Evolutionary conservation across 2,329 filamentous ascomycete genomes (phyloP).

Genomic region (Pseudopyrenochaeta lycopersici): DNA sequence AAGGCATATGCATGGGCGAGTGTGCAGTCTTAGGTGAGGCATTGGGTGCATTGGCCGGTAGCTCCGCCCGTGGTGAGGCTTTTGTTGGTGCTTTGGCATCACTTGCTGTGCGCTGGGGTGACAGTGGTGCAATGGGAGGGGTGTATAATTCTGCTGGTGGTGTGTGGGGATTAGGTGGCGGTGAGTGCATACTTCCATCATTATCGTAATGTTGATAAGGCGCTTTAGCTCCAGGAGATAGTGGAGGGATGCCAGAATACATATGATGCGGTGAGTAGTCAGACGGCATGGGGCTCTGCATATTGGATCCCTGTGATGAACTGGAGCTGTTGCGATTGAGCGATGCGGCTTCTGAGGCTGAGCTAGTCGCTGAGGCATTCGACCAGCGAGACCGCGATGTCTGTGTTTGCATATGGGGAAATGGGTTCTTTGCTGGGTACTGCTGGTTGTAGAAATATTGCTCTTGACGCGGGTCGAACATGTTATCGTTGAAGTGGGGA

Average conservation of each 20-base stretch:
- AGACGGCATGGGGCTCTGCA: constrained; percentile 3
- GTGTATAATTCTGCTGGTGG: constrained; percentile 7
- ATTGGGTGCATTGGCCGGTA: neutral
- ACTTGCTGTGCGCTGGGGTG: constrained; percentile 13
- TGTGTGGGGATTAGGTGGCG: constrained; percentile 8
- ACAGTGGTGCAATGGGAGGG: constrained; percentile 22
- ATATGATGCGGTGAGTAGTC: constrained; percentile 4
- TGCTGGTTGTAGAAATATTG: constrained; percentile 11
- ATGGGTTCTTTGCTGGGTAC: constrained; percentile 12
- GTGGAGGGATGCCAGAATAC: neutral
- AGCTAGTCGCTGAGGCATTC: constrained; percentile 32
- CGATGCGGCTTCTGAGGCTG: constrained; percentile 36
- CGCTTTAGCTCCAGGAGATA: constrained; percentile 2
- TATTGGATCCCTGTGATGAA: constrained; percentile 33
- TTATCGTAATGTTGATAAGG: constrained; percentile 8
- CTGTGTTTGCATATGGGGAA: constrained; percentile 15
- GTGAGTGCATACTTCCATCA: neutral
- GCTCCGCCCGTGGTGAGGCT: neutral
- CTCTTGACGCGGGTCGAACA: constrained; percentile 20
- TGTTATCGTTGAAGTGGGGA: constrained; percentile 24
- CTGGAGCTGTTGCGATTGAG: constrained; percentile 36
- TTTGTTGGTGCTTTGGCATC: constrained; percentile 4
- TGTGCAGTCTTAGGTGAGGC: neutral
- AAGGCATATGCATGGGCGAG: constrained; percentile 7
- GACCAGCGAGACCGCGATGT: constrained; percentile 31